Base-by-base conservation (phyloP, 2,329 filamentous ascomycete genomes). In the Cytospora mali region DNA sequence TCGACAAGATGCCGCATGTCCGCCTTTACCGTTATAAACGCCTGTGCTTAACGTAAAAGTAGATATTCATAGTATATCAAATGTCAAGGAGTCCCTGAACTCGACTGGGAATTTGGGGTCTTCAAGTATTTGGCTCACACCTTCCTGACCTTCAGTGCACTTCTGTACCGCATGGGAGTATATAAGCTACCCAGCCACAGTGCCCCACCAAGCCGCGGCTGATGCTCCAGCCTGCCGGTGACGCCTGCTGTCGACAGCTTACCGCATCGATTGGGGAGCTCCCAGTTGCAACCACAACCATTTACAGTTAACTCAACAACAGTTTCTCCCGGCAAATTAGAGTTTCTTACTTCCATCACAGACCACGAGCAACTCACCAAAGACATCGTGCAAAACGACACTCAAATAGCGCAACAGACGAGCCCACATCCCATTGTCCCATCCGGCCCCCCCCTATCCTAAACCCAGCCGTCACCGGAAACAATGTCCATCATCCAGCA, bases 401-500 rank as follows among this genome's bases (percentile, higher is more conserved):
- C 6, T 10, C 18, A 42, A 39, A 27, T 9, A 31, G 35, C 50
- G 23, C 27, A 16, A 35, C 14, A 9, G 28, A 31, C 57, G 49
- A 53, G 57, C 49, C n/a, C 25, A 16, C 35, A 31, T 18, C 18
- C 49, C 49, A 48, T 39, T 4, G n/a, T 16, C 49, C 33, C 13
- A 25, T 39, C 21, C 49, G 33, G 25, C 21, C 29, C 18, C 14
- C 27, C n/a, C 49, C 27, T 21, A 31, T 25, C 49, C 25, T 6
- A 27, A 51, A 53, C 57, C 57, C 35, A 33, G 23, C 25, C 49
- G 42, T 29, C 31, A 10, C 28, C 25, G 54, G 29, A 51, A 21
- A 69, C 60, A 55, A 88, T 89, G 86, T 89, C 86, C 58, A 87
- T 89, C 72, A 88, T 88, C 69, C 86, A 88, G 74, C 84, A 88